These are phyloP conservation scores for Thoreauomyces humboldtii DNA, from an alignment of 192 early-diverging fungal species.

Conservation along the genomic window DNA sequence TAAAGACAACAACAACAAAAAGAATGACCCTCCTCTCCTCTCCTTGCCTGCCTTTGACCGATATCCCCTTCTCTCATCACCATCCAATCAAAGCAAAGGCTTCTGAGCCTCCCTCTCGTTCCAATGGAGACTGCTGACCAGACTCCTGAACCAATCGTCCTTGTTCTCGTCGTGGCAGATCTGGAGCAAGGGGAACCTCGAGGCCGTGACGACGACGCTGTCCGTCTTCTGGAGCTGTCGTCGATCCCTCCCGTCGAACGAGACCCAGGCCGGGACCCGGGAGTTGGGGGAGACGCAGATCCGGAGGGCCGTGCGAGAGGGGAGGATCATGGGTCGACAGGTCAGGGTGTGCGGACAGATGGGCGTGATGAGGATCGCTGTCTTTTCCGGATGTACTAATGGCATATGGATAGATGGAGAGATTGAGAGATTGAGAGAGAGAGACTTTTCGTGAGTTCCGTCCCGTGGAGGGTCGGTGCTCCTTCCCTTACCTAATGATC, in stretches of 20 bases:
- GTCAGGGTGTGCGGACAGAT: slow-evolving; percentile 90
- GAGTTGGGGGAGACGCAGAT: slow-evolving; percentile 75
- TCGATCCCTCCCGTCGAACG: slow-evolving; percentile 92
- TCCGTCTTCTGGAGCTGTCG: slow-evolving; percentile 86
- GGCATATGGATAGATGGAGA: no score
- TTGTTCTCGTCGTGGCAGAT: slow-evolving; percentile 69
- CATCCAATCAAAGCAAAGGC: slow-evolving; percentile 17
- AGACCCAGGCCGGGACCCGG: slow-evolving; percentile 85
- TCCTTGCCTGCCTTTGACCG: no score
- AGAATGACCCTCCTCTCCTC: no score
- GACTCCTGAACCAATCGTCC: slow-evolving; percentile 88
- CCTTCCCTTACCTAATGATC: slow-evolving; percentile 63
- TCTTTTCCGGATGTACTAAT: slow-evolving; percentile 93
- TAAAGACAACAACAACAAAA: no score
- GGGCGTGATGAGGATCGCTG: slow-evolving; percentile 88
- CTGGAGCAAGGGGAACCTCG: slow-evolving; percentile 83
- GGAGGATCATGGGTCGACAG: slow-evolving; percentile 95
- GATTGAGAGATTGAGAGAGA: no score
- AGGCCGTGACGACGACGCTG: slow-evolving; percentile 81
- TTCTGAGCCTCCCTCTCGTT: slow-evolving; percentile 91
- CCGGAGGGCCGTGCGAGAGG: slow-evolving; percentile 85
- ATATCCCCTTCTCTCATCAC: background rate
- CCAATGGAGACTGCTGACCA: slow-evolving; percentile 87
- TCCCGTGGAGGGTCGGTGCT: background rate
- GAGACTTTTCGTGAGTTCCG: no score